These are phyloP conservation scores for Astragalus membranaceus DNA, from an alignment of 306 rosid genomes.

Conservation along the genomic window DNA sequence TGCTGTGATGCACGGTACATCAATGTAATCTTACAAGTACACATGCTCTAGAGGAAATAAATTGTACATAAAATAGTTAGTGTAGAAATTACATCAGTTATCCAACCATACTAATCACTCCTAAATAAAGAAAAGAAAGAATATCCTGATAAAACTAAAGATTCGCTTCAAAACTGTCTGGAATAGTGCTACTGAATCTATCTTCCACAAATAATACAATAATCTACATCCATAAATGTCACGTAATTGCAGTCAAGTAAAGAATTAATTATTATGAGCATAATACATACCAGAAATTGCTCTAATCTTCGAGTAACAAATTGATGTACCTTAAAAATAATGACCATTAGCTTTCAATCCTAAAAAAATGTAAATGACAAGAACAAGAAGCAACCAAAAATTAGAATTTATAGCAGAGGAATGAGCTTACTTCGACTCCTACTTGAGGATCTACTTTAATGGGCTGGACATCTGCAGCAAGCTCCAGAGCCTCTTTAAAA, in stretches of 20 bases:
- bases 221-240: background rate
- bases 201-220: background rate
- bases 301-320: slow-evolving; percentile 85
- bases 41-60: background rate
- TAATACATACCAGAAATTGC: slow-evolving; percentile 72
- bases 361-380: background rate
- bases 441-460: slow-evolving; percentile 48
- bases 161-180: background rate
- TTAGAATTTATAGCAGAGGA: background rate
- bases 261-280: slow-evolving; percentile 6
- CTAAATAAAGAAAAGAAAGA: background rate
- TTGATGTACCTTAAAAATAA: slow-evolving; percentile 56
- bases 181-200: background rate
- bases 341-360: slow-evolving; percentile 17
- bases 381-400: background rate
- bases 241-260: background rate
- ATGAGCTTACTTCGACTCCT: slow-evolving; percentile 44
- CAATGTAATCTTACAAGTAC: background rate
- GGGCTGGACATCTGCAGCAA: slow-evolving; percentile 71
- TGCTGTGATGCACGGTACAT: too few relatives aligned
- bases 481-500: slow-evolving; percentile 65
- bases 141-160: background rate
- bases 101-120: background rate
- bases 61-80: background rate
- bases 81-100: too few relatives aligned